A percentile compares a stretch with the other conserved stretches of the same genome.
Conservation (phyloP, 2,329 filamentous ascomycete species). For the Alternaria sp. region DNA sequence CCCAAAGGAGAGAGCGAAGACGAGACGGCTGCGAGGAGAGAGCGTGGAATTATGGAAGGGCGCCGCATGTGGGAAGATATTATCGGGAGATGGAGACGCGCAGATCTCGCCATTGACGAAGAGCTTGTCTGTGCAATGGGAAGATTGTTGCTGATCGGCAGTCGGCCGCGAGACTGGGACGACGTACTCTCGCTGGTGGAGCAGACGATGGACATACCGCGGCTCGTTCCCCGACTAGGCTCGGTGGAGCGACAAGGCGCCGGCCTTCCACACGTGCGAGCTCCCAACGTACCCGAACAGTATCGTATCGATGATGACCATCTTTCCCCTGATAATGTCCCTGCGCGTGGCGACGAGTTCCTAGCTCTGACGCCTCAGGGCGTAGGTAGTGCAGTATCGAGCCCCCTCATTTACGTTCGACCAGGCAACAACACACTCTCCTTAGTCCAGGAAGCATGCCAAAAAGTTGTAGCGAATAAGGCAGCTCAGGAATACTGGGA, state of each 20-base stretch:
- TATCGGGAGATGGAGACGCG: conserved; percentile 76
- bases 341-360: conserved; percentile 44
- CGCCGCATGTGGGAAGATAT: conserved; percentile 84
- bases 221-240: conserved; percentile 56
- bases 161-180: conserved; percentile 68
- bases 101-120: conserved; percentile 77
- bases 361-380: conserved; percentile 33
- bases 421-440: conserved; percentile 70
- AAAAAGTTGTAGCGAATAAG: conserved; percentile 66
- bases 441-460: conserved; percentile 72
- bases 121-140: conserved; percentile 83
- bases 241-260: conserved; percentile 36
- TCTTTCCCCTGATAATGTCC: conserved; percentile 30
- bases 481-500: conserved; percentile 83
- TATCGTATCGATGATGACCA: conserved; percentile 42
- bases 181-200: conserved; percentile 79
- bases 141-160: conserved; percentile 73
- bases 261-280: conserved; percentile 47
- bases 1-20: conserved; percentile 42
- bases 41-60: conserved; percentile 69
- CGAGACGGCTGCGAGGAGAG: conserved; percentile 38
- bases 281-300: conserved; percentile 40
- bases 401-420: conserved; percentile 53
- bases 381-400: conserved; percentile 37
- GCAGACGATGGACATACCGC: conserved; percentile 80